Conservation (phyloP, 164 flowering plant genomes). For the Berberis thunbergii region DNA sequence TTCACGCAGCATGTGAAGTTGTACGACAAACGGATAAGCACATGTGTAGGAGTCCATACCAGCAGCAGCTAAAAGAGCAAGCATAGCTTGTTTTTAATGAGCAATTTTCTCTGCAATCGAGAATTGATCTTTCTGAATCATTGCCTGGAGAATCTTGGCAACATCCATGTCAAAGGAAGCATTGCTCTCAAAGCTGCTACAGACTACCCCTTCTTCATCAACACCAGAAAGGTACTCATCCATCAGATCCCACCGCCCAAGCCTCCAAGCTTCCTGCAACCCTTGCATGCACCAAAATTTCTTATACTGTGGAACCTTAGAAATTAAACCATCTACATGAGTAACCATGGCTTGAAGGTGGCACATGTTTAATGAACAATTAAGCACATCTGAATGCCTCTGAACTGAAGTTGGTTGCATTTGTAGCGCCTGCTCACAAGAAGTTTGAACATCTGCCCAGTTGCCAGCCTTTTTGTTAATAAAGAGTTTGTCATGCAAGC, state of each 20-base stretch:
- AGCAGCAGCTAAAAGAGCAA: too few relatives aligned
- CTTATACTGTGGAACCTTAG: slow-evolving; percentile 61
- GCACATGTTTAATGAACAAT: too few relatives aligned
- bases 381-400: slow-evolving; percentile 79
- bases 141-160: slow-evolving; percentile 18
- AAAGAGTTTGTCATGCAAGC: slow-evolving; percentile 69
- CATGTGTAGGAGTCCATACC: too few relatives aligned
- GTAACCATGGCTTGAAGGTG: too few relatives aligned
- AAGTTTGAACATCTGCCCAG: slow-evolving; percentile 93
- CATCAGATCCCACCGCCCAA: slow-evolving; percentile 96
- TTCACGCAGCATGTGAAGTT: slow-evolving; percentile 86
- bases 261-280: slow-evolving; percentile 76
- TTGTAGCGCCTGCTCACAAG: slow-evolving; percentile 90
- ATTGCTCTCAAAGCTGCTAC: slow-evolving; percentile 78
- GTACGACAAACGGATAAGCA: slow-evolving; percentile 45
- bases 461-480: slow-evolving; percentile 87
- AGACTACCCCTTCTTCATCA: slow-evolving; percentile 68
- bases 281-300: too few relatives aligned
- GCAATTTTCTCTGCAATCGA: slow-evolving; percentile 34
- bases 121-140: slow-evolving; percentile 84
- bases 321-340: slow-evolving; percentile 74
- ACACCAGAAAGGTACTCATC: slow-evolving; percentile 23
- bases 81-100: too few relatives aligned
- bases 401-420: slow-evolving; percentile 86
- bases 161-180: slow-evolving; percentile 21